These are phyloP conservation scores for Cucurbita moschata DNA, from an alignment of 306 rosid genomes.

Conservation along the genomic window DNA sequence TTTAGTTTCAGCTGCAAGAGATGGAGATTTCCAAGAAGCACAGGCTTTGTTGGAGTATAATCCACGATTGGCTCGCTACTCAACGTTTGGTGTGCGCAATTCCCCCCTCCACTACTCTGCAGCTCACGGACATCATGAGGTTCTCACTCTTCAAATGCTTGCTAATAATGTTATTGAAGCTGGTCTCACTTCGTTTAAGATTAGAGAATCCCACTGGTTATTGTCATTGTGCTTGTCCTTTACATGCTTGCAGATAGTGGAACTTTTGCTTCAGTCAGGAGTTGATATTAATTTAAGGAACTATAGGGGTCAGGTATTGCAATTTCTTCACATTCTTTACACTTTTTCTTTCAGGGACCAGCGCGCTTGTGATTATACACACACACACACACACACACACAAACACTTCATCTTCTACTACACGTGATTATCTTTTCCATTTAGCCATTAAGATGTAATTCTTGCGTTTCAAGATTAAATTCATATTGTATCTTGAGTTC, in stretches of 20 bases:
- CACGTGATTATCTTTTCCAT: conserved; percentile 8
- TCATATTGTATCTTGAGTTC: background rate
- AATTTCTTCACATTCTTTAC: background rate
- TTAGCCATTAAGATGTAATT: background rate
- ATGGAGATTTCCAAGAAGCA: conserved; percentile 96
- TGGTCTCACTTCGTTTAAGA: background rate
- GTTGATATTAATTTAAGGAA: conserved; percentile 85
- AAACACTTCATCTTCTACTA: background rate
- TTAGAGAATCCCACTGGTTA: background rate
- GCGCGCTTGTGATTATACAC: background rate
- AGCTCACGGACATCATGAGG: conserved; percentile 99
- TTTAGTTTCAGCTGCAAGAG: conserved; percentile 93
- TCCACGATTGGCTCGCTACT: conserved; percentile 86
- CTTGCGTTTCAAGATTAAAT: background rate
- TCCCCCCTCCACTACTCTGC: conserved; percentile 96
- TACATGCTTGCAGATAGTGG: conserved; percentile 51
- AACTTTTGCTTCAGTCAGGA: conserved; percentile 79
- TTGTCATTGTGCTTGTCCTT: background rate
- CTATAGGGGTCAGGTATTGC: conserved; percentile 92
- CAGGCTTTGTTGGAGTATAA: conserved; percentile 81
- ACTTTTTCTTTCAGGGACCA: background rate
- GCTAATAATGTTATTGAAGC: conserved; percentile 9
- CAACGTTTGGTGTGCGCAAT: conserved; percentile 90
- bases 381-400: background rate
- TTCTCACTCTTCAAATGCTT: conserved; percentile 15